Conservation (phyloP, 805 yeast genomes). For the Clavispora fructus region DNA sequence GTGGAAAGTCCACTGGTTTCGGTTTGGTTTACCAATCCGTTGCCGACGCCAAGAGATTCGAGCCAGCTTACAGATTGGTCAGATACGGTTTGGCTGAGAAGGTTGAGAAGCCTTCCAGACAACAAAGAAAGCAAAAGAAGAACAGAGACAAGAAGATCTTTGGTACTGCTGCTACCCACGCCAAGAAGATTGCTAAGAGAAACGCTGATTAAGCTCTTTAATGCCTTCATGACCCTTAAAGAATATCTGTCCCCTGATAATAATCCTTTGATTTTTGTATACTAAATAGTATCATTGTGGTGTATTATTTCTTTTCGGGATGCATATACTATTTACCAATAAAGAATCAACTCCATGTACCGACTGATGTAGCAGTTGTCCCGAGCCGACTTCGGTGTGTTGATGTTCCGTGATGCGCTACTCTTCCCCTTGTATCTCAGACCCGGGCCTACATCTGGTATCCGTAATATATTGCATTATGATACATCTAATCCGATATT, state of each 20-base stretch:
- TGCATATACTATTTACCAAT: conserved; percentile 19
- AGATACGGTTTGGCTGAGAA: conserved; percentile 97
- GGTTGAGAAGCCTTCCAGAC: conserved; percentile 98
- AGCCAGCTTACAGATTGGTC: conserved; percentile 98
- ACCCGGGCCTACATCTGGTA: background rate
- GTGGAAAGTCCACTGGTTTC: conserved; percentile 99
- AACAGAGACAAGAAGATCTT: conserved; percentile 99
- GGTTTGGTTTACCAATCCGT: conserved; percentile 98
- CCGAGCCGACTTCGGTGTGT: background rate
- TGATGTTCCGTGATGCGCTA: too few species aligned
- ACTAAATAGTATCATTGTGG: conserved; percentile 15
- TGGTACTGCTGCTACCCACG: conserved; percentile 95
- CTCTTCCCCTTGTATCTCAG: too few species aligned
- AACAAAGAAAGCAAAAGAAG: conserved; percentile 99
- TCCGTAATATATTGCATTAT: background rate
- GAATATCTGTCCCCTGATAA: conserved; percentile 12
- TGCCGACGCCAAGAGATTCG: conserved; percentile 97
- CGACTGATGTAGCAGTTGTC: background rate
- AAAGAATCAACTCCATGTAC: conserved; percentile 12
- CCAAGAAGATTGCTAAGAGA: conserved; percentile 89
- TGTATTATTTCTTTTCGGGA: conserved; percentile 16
- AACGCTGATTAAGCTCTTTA: conserved; percentile 61
- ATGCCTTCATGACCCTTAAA: conserved; percentile 16
- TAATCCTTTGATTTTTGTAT: conserved; percentile 13
- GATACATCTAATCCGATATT: conserved; percentile 11